phyloP scores from a whole-genome alignment of 768 basidiomycete genomes.

The Hirschioporus abietinus region DNA sequence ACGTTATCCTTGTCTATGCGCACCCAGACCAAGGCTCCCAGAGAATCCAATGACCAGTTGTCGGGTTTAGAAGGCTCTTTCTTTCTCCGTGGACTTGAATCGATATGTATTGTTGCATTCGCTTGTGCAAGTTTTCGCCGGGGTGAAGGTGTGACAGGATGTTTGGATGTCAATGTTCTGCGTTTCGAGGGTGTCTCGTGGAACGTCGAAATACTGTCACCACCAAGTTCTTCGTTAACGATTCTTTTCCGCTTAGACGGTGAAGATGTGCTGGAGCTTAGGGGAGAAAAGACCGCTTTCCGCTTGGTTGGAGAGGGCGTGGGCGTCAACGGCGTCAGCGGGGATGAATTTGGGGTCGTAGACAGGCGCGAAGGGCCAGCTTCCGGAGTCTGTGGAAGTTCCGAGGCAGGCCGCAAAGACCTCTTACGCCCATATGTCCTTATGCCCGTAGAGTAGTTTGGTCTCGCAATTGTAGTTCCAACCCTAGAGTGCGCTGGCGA shows the following conservation, averaged over 20 bases:
- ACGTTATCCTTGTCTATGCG: constrained; percentile 37
- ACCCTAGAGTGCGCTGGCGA: background rate
- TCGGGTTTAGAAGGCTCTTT: background rate
- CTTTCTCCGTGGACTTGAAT: background rate
- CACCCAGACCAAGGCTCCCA: constrained; percentile 48
- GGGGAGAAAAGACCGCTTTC: background rate
- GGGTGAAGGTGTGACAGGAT: background rate
- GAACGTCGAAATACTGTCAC: background rate
- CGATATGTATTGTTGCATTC: background rate
- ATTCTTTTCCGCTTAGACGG: constrained; percentile 2
- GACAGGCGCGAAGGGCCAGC: background rate
- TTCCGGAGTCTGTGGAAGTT: background rate
- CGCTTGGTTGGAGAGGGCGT: background rate
- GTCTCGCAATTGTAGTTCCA: background rate
- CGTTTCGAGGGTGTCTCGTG: background rate
- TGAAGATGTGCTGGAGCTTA: background rate
- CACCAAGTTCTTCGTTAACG: background rate
- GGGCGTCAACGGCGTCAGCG: constrained; percentile 3
- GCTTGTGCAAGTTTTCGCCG: background rate
- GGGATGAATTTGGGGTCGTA: background rate
- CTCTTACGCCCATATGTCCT: constrained; percentile 3
- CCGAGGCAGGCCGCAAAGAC: background rate
- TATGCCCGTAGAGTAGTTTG: constrained; percentile 2
- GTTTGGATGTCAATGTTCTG: background rate
- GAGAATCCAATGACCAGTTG: background rate